phyloP scores from a whole-genome alignment of 306 rosid genomes.

The Cyclanthera cordifolia region DNA sequence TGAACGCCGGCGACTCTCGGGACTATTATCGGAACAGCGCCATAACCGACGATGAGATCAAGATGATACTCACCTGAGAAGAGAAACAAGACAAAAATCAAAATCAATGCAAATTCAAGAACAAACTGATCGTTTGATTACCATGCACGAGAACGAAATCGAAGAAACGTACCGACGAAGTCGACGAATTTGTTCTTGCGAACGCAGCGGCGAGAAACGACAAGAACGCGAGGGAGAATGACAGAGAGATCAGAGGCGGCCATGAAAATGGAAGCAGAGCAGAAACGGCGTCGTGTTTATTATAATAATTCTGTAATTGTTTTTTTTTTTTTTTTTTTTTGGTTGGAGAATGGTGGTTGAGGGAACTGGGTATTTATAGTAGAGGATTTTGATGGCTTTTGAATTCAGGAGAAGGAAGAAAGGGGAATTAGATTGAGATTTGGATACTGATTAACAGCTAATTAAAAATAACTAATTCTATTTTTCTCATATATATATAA shows the following conservation, averaged over 20 bases:
- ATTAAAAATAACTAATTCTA: not conserved
- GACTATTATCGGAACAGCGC: constrained; percentile 77
- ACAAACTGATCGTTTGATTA: not conserved
- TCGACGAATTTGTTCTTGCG: constrained; percentile 96
- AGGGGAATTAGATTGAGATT: not conserved
- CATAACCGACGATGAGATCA: constrained; percentile 71
- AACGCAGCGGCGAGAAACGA: constrained; percentile 78
- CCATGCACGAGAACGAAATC: not conserved
- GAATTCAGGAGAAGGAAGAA: not conserved
- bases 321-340: not conserved
- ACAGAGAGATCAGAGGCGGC: constrained; percentile 54
- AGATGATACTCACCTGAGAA: constrained; percentile 80
- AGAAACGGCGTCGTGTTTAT: too few species aligned
- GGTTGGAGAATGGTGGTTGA: not conserved
- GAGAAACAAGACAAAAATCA: not conserved
- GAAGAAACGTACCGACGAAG: constrained; percentile 53
- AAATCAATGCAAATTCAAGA: not conserved
- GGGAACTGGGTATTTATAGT: not conserved
- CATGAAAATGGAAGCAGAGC: not conserved
- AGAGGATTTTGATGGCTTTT: not conserved
- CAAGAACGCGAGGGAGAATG: constrained; percentile 87
- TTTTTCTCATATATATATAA: too few species aligned
- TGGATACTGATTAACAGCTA: not conserved
- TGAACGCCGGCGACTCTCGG: constrained; percentile 82
- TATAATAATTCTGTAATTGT: not conserved